Base-by-base conservation (phyloP, 768 basidiomycete genomes). In the Termitomyces sp. region DNA sequence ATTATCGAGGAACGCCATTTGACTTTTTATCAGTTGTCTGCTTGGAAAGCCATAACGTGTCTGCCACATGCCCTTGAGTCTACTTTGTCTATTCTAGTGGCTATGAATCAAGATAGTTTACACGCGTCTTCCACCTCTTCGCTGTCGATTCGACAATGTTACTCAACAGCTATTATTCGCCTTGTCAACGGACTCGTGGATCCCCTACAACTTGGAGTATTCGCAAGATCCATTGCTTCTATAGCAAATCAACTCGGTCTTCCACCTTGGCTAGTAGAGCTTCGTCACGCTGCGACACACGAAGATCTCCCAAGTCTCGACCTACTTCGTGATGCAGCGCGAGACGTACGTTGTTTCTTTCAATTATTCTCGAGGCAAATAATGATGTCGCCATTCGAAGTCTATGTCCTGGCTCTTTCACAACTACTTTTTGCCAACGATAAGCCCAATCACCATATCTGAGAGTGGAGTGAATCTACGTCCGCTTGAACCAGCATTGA, bases 111-210 rank as follows among this genome's bases (percentile, higher is more conserved):
- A 53, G 90, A 94, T 57, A 67, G 65, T 24, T 62, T 67, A 16
- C 57, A 60, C 6, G 41, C 62, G 3, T 52, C 56, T 2, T 64
- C 70, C 10, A 54, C 64, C 2, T 74, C 79, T 0, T 63, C 70
- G 38, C 76, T 91, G 36, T 71, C 76, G 51, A 70, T 91, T 54
- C 82, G 95, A 20, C 88, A 94, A 64, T 82, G 81, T 59, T 94
- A 92, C 70, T 85, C 92, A 9, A 76, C 88, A 26, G 86, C 93
- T 1, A 76, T 97, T 58, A 88, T 95, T 58, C 78, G 96, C 33
- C 83, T 98, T 62, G 91, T 98, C 62, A 99, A 98, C 65, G 92
- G 94, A 1, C 79, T 98, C 38, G 96, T 98, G 7, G 97, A 99
- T 66, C 94, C 95, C 14, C 76, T 97, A 11, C 97, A 99, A 66